A percentile compares a stretch with the other conserved stretches of the same genome.
Evolutionary conservation across 2,329 filamentous ascomycete genomes (phyloP).

Genomic region (Ophiostoma piceae): DNA sequence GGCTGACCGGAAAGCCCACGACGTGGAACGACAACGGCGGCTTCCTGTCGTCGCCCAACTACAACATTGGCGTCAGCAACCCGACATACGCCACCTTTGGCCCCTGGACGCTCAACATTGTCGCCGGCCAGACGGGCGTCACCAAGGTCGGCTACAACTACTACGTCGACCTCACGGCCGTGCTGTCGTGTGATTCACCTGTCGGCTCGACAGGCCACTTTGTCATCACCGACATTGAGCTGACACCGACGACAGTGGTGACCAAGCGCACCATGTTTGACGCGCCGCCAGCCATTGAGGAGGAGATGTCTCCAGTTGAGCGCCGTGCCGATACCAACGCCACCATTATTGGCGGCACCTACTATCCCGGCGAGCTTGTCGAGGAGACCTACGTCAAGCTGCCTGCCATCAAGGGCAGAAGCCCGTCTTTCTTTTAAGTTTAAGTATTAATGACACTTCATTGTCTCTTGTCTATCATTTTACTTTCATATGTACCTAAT

Average conservation of each 20-base stretch:
- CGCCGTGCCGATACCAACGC: not conserved
- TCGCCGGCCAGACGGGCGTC: constrained; percentile 18
- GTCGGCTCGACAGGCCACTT: not conserved
- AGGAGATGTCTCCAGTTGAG: not conserved
- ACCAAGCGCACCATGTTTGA: not conserved
- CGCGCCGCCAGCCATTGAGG: not conserved
- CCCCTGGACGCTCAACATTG: constrained; percentile 19
- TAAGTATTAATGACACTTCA: not conserved
- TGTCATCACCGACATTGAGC: not conserved
- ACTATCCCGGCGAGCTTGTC: constrained; percentile 15
- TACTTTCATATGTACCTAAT: not conserved
- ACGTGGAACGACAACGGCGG: constrained; percentile 19
- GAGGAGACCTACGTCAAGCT: constrained; percentile 15
- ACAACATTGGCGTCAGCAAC: constrained; percentile 20
- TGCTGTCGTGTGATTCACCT: constrained; percentile 15
- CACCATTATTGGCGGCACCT: not conserved
- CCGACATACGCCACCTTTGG: constrained; percentile 21
- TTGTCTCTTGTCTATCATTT: not conserved
- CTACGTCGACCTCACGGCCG: constrained; percentile 20
- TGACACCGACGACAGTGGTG: not conserved
- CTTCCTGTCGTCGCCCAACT: constrained; percentile 21
- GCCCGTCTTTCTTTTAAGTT: not conserved
- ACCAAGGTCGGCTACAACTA: constrained; percentile 19
- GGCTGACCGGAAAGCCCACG: constrained; percentile 19
- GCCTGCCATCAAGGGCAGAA: constrained; percentile 16